A percentile compares a stretch with the other conserved stretches of the same genome.
Conservation (phyloP, 495 filamentous ascomycete species). For the Pyronema omphalodes region DNA sequence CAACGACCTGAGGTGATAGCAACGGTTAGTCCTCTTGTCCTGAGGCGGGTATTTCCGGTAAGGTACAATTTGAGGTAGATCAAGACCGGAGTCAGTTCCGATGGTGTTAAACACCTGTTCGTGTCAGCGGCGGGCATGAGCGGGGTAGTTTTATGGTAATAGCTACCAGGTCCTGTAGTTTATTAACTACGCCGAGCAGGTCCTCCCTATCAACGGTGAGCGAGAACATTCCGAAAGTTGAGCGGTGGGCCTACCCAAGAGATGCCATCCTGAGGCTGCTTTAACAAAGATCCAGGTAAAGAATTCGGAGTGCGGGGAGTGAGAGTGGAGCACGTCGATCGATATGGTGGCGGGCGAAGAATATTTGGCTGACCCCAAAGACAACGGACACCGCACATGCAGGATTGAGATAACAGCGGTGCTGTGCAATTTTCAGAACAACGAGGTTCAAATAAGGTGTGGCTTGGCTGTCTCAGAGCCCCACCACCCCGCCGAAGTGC, state of each 20-base stretch:
- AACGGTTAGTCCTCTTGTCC: conserved; percentile 11
- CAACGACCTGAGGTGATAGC: conserved; percentile 55
- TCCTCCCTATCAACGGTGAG: conserved; percentile 48
- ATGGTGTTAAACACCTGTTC: conserved; percentile 79
- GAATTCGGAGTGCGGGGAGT: not conserved
- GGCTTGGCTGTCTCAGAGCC: not conserved
- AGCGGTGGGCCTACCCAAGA: conserved; percentile 2
- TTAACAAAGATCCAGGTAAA: not conserved
- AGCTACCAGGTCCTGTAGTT: conserved; percentile 71
- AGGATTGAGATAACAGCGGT: not conserved
- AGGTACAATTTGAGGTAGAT: conserved; percentile 88
- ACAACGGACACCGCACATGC: not conserved
- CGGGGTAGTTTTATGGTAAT: not conserved
- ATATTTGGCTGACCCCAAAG: not conserved
- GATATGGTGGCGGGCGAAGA: not conserved
- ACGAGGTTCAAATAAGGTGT: not conserved
- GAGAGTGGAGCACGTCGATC: not conserved
- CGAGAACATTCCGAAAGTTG: not conserved
- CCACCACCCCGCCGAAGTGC: too few relatives aligned
- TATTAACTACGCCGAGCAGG: conserved; percentile 80
- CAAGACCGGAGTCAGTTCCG: conserved; percentile 80
- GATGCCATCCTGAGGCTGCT: conserved; percentile 4
- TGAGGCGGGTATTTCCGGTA: conserved; percentile 11
- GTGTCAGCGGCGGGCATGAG: not conserved
- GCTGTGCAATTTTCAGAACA: not conserved